Base-by-base conservation (phyloP, 1,284 basidiomycete species). In the Peniophora sp. region DNA sequence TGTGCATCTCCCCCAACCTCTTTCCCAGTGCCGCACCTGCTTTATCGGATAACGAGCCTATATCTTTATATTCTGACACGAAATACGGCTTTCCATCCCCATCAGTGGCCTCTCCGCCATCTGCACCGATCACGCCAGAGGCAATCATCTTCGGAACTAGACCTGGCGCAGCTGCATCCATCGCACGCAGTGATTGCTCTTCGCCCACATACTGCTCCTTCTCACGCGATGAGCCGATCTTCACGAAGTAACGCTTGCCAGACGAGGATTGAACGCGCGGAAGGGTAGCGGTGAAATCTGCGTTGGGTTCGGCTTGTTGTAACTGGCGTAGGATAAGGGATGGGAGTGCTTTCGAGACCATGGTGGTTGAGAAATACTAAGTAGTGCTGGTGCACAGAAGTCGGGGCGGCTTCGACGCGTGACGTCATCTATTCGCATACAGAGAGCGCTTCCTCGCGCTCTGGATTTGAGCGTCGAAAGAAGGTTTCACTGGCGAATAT, bases 21-120 rank as follows among this genome's bases (percentile, higher is more conserved):
- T 73, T 70, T 8, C 82, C 90, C 2, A 93, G 69, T 25, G 67
- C 63, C 47, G 65, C 64, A 0, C 79, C 82, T 10, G 78, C 67
- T 14, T 66, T 56, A 22, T 67, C 63, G 19, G 71, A 70, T 12
- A 88, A 67, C n/a, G 70, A 61, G 0, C 65, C 61, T 14, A 86
- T 67, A 22, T 84, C 70, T 57, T 83, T 85, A 68, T 87, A 88
- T 60, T 92, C 82, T 0, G 84, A 84, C 27, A 92, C 75, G 69
- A 92, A 83, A 61, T 75, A 84, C 0, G 85, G 84, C 39, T 60
- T 63, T 11, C 72, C 77, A n/a, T 64, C 54, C 19, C 62, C 61
- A n/a, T 47, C 59, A 5, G 60, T 63, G 9, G 59, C 62, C 49
- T 65, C 60, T 38, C 61, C 60, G 6, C 58, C 61, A 32, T 63